A percentile compares a stretch with the other conserved stretches of the same genome.
Conservation (phyloP, 306 rosid species). For the Gastrolobium bilobum region DNA sequence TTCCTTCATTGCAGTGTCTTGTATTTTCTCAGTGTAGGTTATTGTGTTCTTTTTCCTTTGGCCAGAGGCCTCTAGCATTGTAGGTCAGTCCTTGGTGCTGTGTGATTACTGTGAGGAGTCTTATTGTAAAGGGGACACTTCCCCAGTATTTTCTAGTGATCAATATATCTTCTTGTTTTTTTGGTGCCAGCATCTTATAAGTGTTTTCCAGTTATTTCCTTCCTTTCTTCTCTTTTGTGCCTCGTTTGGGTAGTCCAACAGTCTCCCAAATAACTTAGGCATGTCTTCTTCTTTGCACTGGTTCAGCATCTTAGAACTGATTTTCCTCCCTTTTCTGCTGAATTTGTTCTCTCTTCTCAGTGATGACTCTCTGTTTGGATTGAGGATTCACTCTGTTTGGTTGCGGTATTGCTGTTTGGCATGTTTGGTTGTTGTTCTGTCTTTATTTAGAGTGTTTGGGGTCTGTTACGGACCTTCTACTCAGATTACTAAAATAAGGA, state of each 20-base stretch:
- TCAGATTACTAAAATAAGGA: too few relatives aligned
- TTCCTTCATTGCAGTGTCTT: too few relatives aligned
- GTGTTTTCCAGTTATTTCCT: not conserved
- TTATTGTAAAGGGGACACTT: too few relatives aligned
- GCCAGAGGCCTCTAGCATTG: too few relatives aligned
- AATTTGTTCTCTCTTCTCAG: not conserved
- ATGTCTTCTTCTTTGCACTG: not conserved
- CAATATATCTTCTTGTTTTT: too few relatives aligned
- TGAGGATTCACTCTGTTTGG: too few relatives aligned
- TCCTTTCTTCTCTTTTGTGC: slow-evolving; percentile 11
- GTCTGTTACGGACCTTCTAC: too few relatives aligned
- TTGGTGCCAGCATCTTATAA: not conserved
- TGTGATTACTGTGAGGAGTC: too few relatives aligned
- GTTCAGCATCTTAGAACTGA: not conserved
- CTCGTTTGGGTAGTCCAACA: not conserved
- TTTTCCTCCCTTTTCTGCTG: not conserved
- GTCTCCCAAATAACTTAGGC: not conserved
- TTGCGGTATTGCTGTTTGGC: not conserved
- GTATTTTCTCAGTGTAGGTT: too few relatives aligned
- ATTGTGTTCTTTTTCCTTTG: too few relatives aligned
- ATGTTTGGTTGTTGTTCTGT: not conserved
- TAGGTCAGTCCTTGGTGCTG: too few relatives aligned
- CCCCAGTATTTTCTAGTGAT: too few relatives aligned
- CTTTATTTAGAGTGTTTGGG: not conserved
- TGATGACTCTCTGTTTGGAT: not conserved